Evolutionary conservation across 305 asterid genomes (phyloP), one percentile per base, ranked within the genome.

Genomic region (Plantago rigida): DNA sequence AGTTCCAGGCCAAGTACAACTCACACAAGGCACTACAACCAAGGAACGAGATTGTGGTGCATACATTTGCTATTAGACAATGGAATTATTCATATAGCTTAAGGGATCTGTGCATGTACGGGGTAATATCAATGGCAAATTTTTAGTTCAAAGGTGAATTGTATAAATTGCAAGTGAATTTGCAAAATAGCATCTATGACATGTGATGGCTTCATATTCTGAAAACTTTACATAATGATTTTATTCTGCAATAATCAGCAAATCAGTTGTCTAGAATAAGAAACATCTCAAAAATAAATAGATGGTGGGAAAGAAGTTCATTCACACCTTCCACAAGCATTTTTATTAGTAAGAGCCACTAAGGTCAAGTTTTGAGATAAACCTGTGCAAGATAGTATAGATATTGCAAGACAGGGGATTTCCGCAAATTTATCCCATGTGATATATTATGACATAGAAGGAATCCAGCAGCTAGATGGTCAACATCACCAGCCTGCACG

Each of bases 331-430:
- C 28, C 28, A 13, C 67, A 19, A 22, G 68, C 71, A 59, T 57
- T 47, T 49, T 31, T 42, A 62, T 51, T 49, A 17, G 46, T 42
- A 13, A 52, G 41, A 28, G 44, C 29, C 51, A 11, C 13, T 55
- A 72, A 59, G 62, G 71, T 60, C 39, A 54, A 53, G 60, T 50
- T 49, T 51, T 4, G 28, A 51, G 47, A 48, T 57, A 62, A 51
- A 90, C 97, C 97, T 90, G 97, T 56, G 97, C 91, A n/a, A 90
- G 96, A 76, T 87, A 90, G 79, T 85, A 87, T 9, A 91, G 81
- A 77, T 91, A 91, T 72, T 91, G 96, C 76, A 89, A 68, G 66
- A 87, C 95, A 26, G 95, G 97, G 47, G 94, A 74, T 75, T 89
- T 89, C 64, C 97, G 82, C 81, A 89, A 76, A 71, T 84, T 89